Conservation (phyloP, 805 yeast species). For the Lachancea nothofagi region DNA sequence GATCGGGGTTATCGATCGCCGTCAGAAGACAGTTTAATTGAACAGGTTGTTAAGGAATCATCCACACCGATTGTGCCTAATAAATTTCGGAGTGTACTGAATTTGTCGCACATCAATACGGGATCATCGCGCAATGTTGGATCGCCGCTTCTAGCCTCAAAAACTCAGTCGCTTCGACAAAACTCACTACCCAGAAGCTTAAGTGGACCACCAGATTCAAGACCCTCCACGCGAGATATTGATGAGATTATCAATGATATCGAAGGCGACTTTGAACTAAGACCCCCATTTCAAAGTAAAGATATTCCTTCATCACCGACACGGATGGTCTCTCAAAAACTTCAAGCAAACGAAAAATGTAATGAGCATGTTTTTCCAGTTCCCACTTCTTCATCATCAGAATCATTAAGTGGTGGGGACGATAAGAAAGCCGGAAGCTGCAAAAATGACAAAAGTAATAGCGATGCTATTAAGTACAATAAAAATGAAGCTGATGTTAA, state of each 20-base stretch:
- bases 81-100: slow-evolving; percentile 23
- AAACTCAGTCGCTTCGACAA: slow-evolving; percentile 3
- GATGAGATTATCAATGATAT: slow-evolving; percentile 31
- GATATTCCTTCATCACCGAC: slow-evolving; percentile 30
- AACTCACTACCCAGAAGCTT: slow-evolving; percentile 1
- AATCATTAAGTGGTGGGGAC: not conserved
- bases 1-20: slow-evolving; percentile 3
- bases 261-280: slow-evolving; percentile 17
- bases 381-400: not conserved
- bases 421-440: not conserved
- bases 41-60: slow-evolving; percentile 15
- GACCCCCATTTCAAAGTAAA: slow-evolving; percentile 10
- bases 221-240: slow-evolving; percentile 22
- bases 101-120: slow-evolving; percentile 21
- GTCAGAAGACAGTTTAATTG: slow-evolving; percentile 5
- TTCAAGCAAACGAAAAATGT: not conserved
- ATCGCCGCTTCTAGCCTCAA: not conserved
- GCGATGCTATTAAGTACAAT: not conserved
- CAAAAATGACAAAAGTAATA: not conserved
- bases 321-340: slow-evolving; percentile 7
- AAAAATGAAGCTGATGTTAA: slow-evolving; percentile 3
- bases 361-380: not conserved
- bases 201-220: not conserved
- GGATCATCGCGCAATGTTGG: slow-evolving; percentile 1
- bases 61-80: slow-evolving; percentile 30